Conservation (phyloP, 805 yeast species). For the Kodamaea kaohsiungensis region DNA sequence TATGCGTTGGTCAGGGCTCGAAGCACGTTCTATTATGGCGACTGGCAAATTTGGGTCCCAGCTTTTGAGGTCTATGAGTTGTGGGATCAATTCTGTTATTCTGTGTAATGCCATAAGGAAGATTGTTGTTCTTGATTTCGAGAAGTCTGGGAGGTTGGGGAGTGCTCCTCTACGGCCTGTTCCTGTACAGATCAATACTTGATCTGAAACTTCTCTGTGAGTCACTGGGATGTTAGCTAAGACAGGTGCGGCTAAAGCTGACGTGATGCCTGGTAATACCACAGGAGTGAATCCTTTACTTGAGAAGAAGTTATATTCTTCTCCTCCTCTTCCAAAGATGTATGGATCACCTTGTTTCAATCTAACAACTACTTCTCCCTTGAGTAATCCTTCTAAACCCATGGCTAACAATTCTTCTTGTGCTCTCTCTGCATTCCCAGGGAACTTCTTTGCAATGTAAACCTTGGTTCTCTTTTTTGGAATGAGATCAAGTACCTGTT, state of each 20-base stretch:
- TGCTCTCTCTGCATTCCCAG: slow-evolving; percentile 94
- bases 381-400: slow-evolving; percentile 63
- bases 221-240: slow-evolving; percentile 86
- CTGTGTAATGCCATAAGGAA: slow-evolving; percentile 91
- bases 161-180: slow-evolving; percentile 86
- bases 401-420: slow-evolving; percentile 78
- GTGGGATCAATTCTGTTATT: slow-evolving; percentile 54
- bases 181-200: slow-evolving; percentile 90
- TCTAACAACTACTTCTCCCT: slow-evolving; percentile 80
- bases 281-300: slow-evolving; percentile 66
- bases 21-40: slow-evolving; percentile 86
- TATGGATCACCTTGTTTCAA: slow-evolving; percentile 97
- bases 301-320: slow-evolving; percentile 73
- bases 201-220: slow-evolving; percentile 89
- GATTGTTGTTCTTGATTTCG: slow-evolving; percentile 72
- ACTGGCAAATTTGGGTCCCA: slow-evolving; percentile 80
- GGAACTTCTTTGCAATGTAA: slow-evolving; percentile 90
- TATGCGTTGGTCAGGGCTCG: slow-evolving; percentile 90
- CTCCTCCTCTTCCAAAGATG: slow-evolving; percentile 95
- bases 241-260: slow-evolving; percentile 87
- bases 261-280: slow-evolving; percentile 86
- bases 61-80: slow-evolving; percentile 39
- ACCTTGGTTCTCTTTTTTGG: slow-evolving; percentile 67
- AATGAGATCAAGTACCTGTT: slow-evolving; percentile 78
- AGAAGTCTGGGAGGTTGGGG: slow-evolving; percentile 77